phyloP scores from a whole-genome alignment of 495 filamentous ascomycete species.

The Aspergillus bertholletiae region DNA sequence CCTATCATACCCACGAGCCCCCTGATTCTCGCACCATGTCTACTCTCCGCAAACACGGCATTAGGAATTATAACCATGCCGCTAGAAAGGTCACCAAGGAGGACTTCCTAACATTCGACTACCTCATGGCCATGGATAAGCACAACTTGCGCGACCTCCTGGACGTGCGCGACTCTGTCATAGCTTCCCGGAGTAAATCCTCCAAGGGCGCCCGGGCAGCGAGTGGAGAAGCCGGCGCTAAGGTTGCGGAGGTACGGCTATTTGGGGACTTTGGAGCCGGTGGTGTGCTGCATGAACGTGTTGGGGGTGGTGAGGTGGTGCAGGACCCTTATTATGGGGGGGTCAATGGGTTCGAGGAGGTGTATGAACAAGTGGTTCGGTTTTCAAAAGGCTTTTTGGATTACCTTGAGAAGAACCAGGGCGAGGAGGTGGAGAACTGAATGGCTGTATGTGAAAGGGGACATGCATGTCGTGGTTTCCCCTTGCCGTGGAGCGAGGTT shows the following conservation, averaged over 20 bases:
- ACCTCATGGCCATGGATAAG: constrained; percentile 91
- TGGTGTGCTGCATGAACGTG: constrained; percentile 68
- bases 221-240: constrained; percentile 27
- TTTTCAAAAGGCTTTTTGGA: constrained; percentile 77
- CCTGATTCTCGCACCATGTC: constrained; percentile 84
- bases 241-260: constrained; percentile 61
- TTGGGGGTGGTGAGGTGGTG: constrained; percentile 70
- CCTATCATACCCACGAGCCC: constrained; percentile 69
- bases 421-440: constrained; percentile 5
- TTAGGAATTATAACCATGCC: constrained; percentile 69
- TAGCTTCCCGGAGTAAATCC: constrained; percentile 40
- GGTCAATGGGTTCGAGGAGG: constrained; percentile 75
- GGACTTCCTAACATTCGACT: constrained; percentile 85
- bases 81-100: constrained; percentile 68
- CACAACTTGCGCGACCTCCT: constrained; percentile 73
- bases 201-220: constrained; percentile 21
- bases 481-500: not conserved
- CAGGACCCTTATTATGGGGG: constrained; percentile 91
- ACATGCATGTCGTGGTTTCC: not conserved
- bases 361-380: constrained; percentile 75
- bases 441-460: not conserved
- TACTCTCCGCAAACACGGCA: constrained; percentile 69
- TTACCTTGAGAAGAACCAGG: constrained; percentile 31
- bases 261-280: constrained; percentile 78
- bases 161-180: constrained; percentile 50